These are phyloP conservation scores for Melanogaster broomeanus DNA, from an alignment of 768 basidiomycete genomes.

Conservation along the genomic window DNA sequence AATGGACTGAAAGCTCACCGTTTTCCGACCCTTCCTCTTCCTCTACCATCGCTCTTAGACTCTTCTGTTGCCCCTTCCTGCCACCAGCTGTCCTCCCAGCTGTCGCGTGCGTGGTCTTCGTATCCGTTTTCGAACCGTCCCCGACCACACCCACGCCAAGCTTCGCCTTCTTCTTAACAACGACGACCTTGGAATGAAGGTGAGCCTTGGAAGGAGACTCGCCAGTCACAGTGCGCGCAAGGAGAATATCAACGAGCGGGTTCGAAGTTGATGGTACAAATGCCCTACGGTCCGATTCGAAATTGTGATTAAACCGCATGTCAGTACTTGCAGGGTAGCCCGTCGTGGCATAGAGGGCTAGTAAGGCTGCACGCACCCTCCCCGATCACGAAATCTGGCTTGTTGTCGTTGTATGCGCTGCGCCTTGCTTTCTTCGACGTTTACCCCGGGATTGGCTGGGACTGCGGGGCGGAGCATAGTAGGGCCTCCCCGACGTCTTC, in stretches of 20 bases:
- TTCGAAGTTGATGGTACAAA: constrained; percentile 55
- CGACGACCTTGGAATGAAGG: neutral
- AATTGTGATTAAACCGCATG: neutral
- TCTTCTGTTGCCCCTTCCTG: neutral
- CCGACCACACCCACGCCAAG: neutral
- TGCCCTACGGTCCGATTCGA: constrained; percentile 36
- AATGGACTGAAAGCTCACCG: too few species aligned
- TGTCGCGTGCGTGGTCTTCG: too few species aligned
- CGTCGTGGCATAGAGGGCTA: neutral
- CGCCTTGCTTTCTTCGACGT: constrained; percentile 61
- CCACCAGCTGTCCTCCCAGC: neutral
- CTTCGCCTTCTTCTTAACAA: neutral
- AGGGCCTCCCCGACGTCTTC: neutral
- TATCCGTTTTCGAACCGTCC: neutral
- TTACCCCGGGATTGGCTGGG: constrained; percentile 23
- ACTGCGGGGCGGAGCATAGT: constrained; percentile 13
- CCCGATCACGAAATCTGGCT: constrained; percentile 67
- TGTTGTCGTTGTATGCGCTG: constrained; percentile 64
- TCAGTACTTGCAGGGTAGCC: neutral
- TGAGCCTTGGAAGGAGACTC: constrained; percentile 45
- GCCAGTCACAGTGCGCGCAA: constrained; percentile 48
- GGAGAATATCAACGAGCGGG: constrained; percentile 51
- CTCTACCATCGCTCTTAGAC: too few species aligned
- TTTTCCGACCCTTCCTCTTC: too few species aligned
- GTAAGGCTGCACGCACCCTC: constrained; percentile 53